phyloP scores from a whole-genome alignment of 345 rosid genomes.

The Euclidium syriacum region DNA sequence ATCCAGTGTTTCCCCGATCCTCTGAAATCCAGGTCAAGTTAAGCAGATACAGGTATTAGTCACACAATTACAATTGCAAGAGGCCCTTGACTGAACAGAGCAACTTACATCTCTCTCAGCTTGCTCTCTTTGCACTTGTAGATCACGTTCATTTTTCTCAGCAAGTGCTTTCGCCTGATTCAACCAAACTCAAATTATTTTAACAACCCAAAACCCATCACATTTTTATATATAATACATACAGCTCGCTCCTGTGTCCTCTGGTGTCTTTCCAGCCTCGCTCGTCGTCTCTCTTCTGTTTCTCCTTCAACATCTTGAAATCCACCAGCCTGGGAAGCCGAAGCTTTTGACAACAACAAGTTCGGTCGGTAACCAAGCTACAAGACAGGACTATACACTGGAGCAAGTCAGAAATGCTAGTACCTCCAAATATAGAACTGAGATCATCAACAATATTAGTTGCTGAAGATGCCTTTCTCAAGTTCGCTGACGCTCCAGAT shows the following conservation, averaged over 20 bases:
- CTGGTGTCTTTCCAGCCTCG: slow-evolving; percentile 92
- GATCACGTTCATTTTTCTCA: slow-evolving; percentile 93
- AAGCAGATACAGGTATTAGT: too few species aligned
- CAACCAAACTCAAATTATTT: not conserved
- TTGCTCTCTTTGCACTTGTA: slow-evolving; percentile 86
- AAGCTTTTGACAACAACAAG: slow-evolving; percentile 42
- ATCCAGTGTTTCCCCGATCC: slow-evolving; percentile 77
- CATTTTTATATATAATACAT: slow-evolving; percentile 12
- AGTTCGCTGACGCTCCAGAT: slow-evolving; percentile 45
- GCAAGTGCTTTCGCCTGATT: slow-evolving; percentile 62
- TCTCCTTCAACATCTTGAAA: slow-evolving; percentile 92
- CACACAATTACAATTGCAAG: not conserved
- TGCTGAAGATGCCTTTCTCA: slow-evolving; percentile 66
- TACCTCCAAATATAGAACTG: slow-evolving; percentile 91
- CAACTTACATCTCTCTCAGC: slow-evolving; percentile 91
- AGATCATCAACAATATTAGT: slow-evolving; percentile 78
- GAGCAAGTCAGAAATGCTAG: slow-evolving; percentile 16
- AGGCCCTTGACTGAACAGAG: not conserved
- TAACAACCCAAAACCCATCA: slow-evolving; percentile 5
- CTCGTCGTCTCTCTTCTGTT: slow-evolving; percentile 87
- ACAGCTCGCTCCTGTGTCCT: slow-evolving; percentile 95
- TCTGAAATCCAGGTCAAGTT: slow-evolving; percentile 58
- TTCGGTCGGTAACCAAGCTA: slow-evolving; percentile 6
- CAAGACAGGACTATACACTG: slow-evolving; percentile 16
- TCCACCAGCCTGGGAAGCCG: slow-evolving; percentile 53